Percentiles rank a stretch among this genome's conserved stretches.
Evolutionary conservation across 2,329 filamentous ascomycete genomes (phyloP).

Genomic region (Lasiodiplodia citricola): DNA sequence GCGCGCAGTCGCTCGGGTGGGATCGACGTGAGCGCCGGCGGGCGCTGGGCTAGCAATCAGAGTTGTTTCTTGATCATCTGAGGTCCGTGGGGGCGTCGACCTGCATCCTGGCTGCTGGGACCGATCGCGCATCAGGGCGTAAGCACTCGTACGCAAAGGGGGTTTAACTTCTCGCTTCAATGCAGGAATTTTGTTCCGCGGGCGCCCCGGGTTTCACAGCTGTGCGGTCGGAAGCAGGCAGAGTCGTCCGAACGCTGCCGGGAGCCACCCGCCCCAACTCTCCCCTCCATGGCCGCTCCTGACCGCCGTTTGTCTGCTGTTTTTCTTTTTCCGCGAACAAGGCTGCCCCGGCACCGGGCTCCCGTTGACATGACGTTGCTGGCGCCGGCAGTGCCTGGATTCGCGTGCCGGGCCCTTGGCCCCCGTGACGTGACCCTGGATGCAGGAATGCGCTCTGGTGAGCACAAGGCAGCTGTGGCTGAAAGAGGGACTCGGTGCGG

Average conservation of each 20-base stretch:
- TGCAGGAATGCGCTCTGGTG: slow-evolving; percentile 23
- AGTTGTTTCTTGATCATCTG: slow-evolving; percentile 30
- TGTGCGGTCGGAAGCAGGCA: slow-evolving; percentile 23
- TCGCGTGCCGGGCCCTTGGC: slow-evolving; percentile 17
- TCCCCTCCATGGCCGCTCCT: slow-evolving; percentile 16
- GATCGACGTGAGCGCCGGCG: slow-evolving; percentile 7
- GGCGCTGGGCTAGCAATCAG: slow-evolving; percentile 16
- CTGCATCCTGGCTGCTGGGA: slow-evolving; percentile 41
- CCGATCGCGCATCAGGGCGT: slow-evolving; percentile 25
- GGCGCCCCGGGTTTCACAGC: slow-evolving; percentile 25
- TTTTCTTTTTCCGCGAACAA: slow-evolving; percentile 18
- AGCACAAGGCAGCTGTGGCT: slow-evolving; percentile 21
- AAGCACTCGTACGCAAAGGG: slow-evolving; percentile 29
- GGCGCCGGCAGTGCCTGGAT: slow-evolving; percentile 3
- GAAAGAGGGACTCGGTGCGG: slow-evolving; percentile 20
- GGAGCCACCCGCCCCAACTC: slow-evolving; percentile 11
- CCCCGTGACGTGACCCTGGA: slow-evolving; percentile 24
- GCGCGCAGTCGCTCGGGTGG: slow-evolving; percentile 6
- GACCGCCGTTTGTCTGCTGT: slow-evolving; percentile 23
- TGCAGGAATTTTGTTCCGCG: slow-evolving; percentile 27
- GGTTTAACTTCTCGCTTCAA: slow-evolving; percentile 29
- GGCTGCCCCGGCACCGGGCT: background rate
- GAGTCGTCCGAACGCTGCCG: slow-evolving; percentile 23
- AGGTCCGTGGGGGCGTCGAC: slow-evolving; percentile 37
- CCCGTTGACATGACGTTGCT: slow-evolving; percentile 15